Base-by-base conservation (phyloP, 2,329 filamentous ascomycete genomes). In the Talaromyces sp. region DNA sequence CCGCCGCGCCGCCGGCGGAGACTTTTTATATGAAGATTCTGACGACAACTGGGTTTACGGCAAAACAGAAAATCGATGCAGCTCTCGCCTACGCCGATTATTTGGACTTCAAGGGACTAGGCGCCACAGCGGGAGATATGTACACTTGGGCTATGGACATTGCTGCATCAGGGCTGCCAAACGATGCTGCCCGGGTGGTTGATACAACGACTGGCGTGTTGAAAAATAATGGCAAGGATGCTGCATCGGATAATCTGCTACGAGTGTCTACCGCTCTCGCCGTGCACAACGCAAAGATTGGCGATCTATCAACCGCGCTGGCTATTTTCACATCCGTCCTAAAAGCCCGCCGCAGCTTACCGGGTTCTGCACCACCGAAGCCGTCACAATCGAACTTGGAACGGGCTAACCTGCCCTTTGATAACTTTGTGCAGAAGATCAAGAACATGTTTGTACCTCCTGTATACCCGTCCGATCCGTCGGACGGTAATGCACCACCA, bases 301-400 rank as follows among this genome's bases (percentile, higher is more conserved):
- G 86, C 18, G 84, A 92, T 66, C 72, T 92, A 18, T 76, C 85
- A 6, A 77, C 82, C 4, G 91, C 94, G 1, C 83, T 98, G 1
- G 91, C 94, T 2, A 90, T 96, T 57, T 89, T 96, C 69, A 82
- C 96, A 47, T 96, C 92, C 31, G 81, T 96, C 52, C 86, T 98
- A 10, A 87, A 91, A 66, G 90, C 92, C 8, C 87, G 92, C 28
- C 87, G 90, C 23, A 75, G 75, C 47, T 75, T 87, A 68, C 70
- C 87, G 78, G 50, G 30, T 2, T 74, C 74, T 0, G 64, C 12
- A 6, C 27, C 12, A 4, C 51, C 44, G 7, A 50, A 60, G 7
- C 30, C 27, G 7, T 40, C 54, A 27, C 28, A 36, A 50, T 56
- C 58, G 47, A 56, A 28, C 16, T 14, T 18, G 33, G 27, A 44